Evolutionary conservation across 2,329 filamentous ascomycete species (phyloP).

Genomic region (Scleromitrula shiraiana): DNA sequence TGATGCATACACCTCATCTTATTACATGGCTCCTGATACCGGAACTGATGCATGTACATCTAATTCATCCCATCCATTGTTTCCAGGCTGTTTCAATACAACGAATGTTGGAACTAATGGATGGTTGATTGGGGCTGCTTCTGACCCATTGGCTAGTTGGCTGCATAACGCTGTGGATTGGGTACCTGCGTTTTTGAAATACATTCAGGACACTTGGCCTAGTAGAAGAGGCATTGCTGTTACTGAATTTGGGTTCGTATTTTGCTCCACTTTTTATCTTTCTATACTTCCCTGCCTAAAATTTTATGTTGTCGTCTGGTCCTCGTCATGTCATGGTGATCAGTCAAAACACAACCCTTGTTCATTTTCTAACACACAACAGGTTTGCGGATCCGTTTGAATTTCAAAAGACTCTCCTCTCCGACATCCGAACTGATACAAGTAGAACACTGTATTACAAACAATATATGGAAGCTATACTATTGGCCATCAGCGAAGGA

Average conservation of each 20-base stretch:
- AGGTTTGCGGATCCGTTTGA: conserved; percentile 22
- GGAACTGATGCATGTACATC: conserved; percentile 32
- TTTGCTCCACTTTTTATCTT: background rate
- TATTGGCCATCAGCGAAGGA: conserved; percentile 67
- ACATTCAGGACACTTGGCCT: conserved; percentile 24
- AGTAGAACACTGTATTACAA: conserved; percentile 72
- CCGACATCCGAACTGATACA: conserved; percentile 60
- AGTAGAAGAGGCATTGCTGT: conserved; percentile 20
- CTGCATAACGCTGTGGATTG: conserved; percentile 22
- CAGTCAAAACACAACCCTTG: background rate
- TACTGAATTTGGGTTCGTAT: conserved; percentile 20
- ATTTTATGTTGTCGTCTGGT: background rate
- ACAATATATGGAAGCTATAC: conserved; percentile 59
- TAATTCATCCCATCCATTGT: conserved; percentile 23
- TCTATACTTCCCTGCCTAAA: background rate
- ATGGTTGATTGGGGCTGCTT: conserved; percentile 17
- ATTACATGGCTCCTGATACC: conserved; percentile 36
- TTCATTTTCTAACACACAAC: too few relatives aligned
- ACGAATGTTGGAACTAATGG: conserved; percentile 10
- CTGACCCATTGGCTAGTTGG: conserved; percentile 23
- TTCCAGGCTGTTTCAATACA: conserved; percentile 19
- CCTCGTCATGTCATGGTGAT: background rate
- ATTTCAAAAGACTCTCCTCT: conserved; percentile 15
- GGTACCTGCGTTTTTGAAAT: conserved; percentile 21
- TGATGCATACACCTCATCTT: conserved; percentile 49